Evolutionary conservation across 2,329 filamentous ascomycete species (phyloP).

Genomic region (Dichotomopilus funicola): DNA sequence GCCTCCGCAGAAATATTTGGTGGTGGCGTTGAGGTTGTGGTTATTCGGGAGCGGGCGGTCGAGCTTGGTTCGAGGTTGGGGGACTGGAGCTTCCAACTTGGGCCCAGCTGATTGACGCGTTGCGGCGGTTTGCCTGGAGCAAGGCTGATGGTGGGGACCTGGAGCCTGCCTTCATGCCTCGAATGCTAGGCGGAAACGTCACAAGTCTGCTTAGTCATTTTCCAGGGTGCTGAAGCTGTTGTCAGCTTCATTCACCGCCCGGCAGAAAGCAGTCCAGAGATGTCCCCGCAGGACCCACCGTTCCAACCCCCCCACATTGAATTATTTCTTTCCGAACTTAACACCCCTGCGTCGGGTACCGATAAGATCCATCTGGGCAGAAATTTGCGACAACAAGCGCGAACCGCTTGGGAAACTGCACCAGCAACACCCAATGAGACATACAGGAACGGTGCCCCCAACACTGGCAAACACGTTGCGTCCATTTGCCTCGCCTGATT

Average conservation of each 20-base stretch:
- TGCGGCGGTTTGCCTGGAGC: conserved; percentile 33
- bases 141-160: conserved; percentile 16
- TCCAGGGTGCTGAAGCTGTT: no score
- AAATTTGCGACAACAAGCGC: conserved; percentile 23
- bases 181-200: conserved; percentile 11
- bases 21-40: background rate
- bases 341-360: conserved; percentile 17
- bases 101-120: conserved; percentile 28
- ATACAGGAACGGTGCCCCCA: conserved; percentile 1
- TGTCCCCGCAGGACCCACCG: background rate
- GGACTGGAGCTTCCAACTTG: conserved; percentile 13
- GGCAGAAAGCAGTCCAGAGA: background rate
- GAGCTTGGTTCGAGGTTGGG: conserved; percentile 25
- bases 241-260: background rate
- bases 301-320: background rate
- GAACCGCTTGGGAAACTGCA: conserved; percentile 14
- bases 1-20: no score
- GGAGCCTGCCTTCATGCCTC: conserved; percentile 14
- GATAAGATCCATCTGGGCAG: conserved; percentile 24
- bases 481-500: conserved; percentile 9
- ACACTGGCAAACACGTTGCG: no score
- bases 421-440: conserved; percentile 22
- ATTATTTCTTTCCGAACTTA: conserved; percentile 17
- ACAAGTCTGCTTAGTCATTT: background rate
- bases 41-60: conserved; percentile 16